phyloP scores from a whole-genome alignment of 495 filamentous ascomycete genomes.

The Terfezia boudieri region DNA sequence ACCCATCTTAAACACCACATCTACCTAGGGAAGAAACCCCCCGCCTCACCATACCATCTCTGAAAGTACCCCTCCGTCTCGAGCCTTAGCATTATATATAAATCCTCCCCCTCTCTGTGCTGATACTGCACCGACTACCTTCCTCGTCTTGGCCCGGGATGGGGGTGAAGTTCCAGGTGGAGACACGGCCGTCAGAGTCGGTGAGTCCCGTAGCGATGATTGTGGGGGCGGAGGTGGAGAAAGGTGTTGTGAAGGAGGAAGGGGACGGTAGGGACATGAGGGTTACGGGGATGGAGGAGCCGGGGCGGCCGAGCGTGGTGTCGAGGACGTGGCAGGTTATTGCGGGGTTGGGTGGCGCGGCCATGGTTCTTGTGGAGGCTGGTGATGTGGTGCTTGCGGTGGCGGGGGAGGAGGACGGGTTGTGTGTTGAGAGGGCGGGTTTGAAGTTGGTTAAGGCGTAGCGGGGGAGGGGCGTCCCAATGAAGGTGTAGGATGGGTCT shows the following conservation, averaged over 20 bases:
- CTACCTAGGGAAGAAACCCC: slow-evolving; percentile 50
- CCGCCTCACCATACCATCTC: slow-evolving; percentile 34
- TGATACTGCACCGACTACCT: slow-evolving; percentile 5
- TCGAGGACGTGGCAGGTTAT: slow-evolving; percentile 44
- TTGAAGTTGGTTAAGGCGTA: neutral
- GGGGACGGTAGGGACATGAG: slow-evolving; percentile 32
- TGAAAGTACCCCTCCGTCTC: slow-evolving; percentile 8
- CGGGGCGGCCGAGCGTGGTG: slow-evolving; percentile 37
- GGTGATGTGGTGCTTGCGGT: slow-evolving; percentile 4
- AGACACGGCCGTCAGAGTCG: slow-evolving; percentile 70
- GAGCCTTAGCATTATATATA: slow-evolving; percentile 17
- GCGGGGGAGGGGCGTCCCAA: too few species aligned
- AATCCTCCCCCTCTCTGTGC: slow-evolving; percentile 2
- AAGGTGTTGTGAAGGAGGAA: neutral
- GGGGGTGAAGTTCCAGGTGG: slow-evolving; percentile 33
- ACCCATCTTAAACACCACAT: slow-evolving; percentile 32
- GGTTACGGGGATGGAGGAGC: slow-evolving; percentile 58
- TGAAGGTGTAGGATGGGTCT: too few species aligned
- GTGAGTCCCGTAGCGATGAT: slow-evolving; percentile 42
- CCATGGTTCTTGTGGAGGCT: slow-evolving; percentile 10
- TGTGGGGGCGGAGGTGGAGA: neutral
- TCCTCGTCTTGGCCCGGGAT: slow-evolving; percentile 6
- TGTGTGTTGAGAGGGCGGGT: neutral
- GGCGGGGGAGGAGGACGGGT: slow-evolving; percentile 5
- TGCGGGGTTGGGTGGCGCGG: slow-evolving; percentile 22